phyloP scores from a whole-genome alignment of 345 rosid species.

The Aurinia saxatilis region DNA sequence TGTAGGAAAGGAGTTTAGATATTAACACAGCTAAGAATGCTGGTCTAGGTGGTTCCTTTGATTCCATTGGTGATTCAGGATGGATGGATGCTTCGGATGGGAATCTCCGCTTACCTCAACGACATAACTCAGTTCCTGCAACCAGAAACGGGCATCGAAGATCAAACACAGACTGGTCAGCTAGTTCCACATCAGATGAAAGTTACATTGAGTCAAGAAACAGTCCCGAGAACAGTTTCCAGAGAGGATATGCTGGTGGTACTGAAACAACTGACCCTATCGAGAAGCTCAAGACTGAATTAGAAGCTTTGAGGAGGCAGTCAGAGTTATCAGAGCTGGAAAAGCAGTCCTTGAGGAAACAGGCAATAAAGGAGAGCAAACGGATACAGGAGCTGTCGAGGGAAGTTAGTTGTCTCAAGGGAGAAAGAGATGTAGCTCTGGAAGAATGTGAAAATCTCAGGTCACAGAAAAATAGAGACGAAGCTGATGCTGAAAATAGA shows the following conservation, averaged over 20 bases:
- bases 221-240: conserved; percentile 47
- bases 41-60: conserved; percentile 34
- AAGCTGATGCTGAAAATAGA: conserved; percentile 33
- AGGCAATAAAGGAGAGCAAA: conserved; percentile 60
- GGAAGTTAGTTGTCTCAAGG: conserved; percentile 45
- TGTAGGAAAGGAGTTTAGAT: conserved; percentile 44
- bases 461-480: conserved; percentile 29
- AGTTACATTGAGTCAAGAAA: conserved; percentile 58
- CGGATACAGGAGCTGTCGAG: conserved; percentile 53
- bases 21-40: conserved; percentile 19
- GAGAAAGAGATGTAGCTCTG: conserved; percentile 54
- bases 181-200: conserved; percentile 78
- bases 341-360: conserved; percentile 74
- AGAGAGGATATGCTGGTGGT: conserved; percentile 41
- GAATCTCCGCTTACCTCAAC: conserved; percentile 22
- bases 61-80: conserved; percentile 33
- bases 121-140: conserved; percentile 46
- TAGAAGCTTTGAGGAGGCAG: conserved; percentile 53
- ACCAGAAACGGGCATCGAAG: conserved; percentile 40
- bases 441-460: conserved; percentile 41
- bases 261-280: conserved; percentile 40
- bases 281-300: conserved; percentile 59
- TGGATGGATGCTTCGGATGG: conserved; percentile 30
- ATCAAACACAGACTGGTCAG: conserved; percentile 91
- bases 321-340: conserved; percentile 74